A percentile compares a stretch with the other conserved stretches of the same genome.
Conservation (phyloP, 2,329 filamentous ascomycete species). For the Akanthomyces muscarius region DNA sequence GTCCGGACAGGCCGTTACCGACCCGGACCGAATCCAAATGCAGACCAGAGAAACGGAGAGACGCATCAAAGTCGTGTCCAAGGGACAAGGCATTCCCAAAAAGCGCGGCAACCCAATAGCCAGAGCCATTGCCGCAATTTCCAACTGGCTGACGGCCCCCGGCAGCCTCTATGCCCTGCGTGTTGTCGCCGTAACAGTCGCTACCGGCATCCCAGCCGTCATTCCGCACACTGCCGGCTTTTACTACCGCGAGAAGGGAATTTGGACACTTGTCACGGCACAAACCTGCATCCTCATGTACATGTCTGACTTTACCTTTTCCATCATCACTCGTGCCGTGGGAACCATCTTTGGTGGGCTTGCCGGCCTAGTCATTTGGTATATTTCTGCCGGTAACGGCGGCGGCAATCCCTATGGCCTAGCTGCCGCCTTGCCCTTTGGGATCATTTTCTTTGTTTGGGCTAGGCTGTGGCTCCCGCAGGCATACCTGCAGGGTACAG, state of each 20-base stretch:
- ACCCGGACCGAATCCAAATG: constrained; percentile 20
- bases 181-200: constrained; percentile 45
- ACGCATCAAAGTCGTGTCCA: constrained; percentile 11
- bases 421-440: constrained; percentile 40
- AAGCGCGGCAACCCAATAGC: constrained; percentile 21
- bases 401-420: constrained; percentile 47
- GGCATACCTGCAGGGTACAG: constrained; percentile 26
- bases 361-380: constrained; percentile 46
- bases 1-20: constrained; percentile 21
- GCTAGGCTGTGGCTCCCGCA: constrained; percentile 32
- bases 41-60: constrained; percentile 6
- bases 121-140: constrained; percentile 28
- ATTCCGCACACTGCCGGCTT: constrained; percentile 44
- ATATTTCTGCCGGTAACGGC: constrained; percentile 46
- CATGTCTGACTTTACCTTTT: constrained; percentile 48
- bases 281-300: constrained; percentile 46
- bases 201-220: constrained; percentile 37
- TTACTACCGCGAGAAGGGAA: constrained; percentile 48
- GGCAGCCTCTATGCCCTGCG: constrained; percentile 45
- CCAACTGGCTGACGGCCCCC: constrained; percentile 39
- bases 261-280: constrained; percentile 50
- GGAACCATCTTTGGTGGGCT: constrained; percentile 46
- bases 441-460: constrained; percentile 34
- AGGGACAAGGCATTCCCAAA: constrained; percentile 8
- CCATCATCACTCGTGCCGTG: constrained; percentile 36